Base-by-base conservation (phyloP, 106 monocot genomes). In the Dioscorea alata region DNA sequence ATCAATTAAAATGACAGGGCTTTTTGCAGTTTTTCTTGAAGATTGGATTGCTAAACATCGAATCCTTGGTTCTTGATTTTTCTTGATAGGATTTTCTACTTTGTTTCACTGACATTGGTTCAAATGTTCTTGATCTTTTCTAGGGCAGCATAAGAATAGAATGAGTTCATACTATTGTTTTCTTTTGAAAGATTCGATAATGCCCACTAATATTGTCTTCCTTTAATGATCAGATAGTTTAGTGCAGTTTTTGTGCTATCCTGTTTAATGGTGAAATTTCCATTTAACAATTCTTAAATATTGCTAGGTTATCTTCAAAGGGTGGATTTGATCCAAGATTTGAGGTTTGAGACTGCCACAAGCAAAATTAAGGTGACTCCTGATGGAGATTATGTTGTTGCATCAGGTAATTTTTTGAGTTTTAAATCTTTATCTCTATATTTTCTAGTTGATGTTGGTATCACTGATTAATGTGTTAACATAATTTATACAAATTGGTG, bases 291-390 rank as follows among this genome's bases (percentile, higher is more conserved):
- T 59, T 19, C 8, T 31, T 63, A 13, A 16, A 63, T 13, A 1
- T 34, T 31, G 2, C 4, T 63, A 89, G 89, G 74, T 72, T 86
- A 86, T 49, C 82, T 69, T 19, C 74, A 78, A 66, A 84, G 99
- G 35, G 70, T 99, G 34, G 99, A 99, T 48, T 64, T 99, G 56
- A 90, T 99, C 61, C 99, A 99, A 61, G 93, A 99, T 74, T 83
- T 99, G 73, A 85, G 75, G 67, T 93, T 99, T 54, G 93, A 99
- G 78, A 99, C 99, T 42, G 89, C 99, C 21, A 77, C 93, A 19
- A 83, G 75, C 16, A 87, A 74, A 72, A 81, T 93, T 67, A 87
- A 99, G 73, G 87, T 85, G 57, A 93, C 99, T 61, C 77, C 90
- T 51, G 90, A 99, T 85, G 99, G 90, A 16, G 85, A 90, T 35